phyloP scores from a whole-genome alignment of 1,284 basidiomycete species.

The Marasmius sp. region DNA sequence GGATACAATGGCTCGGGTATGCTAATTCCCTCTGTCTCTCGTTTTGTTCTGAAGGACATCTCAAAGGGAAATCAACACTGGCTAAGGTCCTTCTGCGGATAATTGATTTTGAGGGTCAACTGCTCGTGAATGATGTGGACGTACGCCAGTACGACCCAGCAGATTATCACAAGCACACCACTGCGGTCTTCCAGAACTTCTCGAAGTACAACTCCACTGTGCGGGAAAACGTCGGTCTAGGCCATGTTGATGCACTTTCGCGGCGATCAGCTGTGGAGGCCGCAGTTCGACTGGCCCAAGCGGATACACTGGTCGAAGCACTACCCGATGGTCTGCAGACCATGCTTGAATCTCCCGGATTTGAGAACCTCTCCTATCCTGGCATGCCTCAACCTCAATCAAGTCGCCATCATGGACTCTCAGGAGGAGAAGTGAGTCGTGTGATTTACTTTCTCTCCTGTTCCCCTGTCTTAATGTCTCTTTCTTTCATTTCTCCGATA shows the following conservation, averaged over 20 bases:
- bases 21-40: conserved; percentile 19
- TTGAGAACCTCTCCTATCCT: conserved; percentile 51
- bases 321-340: conserved; percentile 70
- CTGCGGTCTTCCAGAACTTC: conserved; percentile 83
- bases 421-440: conserved; percentile 70
- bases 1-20: conserved; percentile 79
- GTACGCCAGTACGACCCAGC: conserved; percentile 60
- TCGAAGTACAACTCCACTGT: conserved; percentile 74
- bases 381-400: conserved; percentile 20
- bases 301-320: conserved; percentile 56
- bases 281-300: conserved; percentile 68
- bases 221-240: conserved; percentile 78
- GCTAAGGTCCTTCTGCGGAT: conserved; percentile 64
- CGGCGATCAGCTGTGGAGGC: conserved; percentile 51
- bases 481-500: conserved; percentile 30
- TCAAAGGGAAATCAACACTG: conserved; percentile 13
- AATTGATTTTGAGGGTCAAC: conserved; percentile 63
- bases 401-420: conserved; percentile 59
- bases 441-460: not conserved
- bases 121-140: conserved; percentile 68
- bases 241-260: conserved; percentile 59
- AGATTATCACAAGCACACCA: conserved; percentile 70
- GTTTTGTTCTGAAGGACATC: conserved; percentile 5
- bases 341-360: conserved; percentile 59
- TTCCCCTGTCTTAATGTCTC: conserved; percentile 10